These are phyloP conservation scores for Croton setiger DNA, from an alignment of 441 rosid genomes.

Conservation along the genomic window DNA sequence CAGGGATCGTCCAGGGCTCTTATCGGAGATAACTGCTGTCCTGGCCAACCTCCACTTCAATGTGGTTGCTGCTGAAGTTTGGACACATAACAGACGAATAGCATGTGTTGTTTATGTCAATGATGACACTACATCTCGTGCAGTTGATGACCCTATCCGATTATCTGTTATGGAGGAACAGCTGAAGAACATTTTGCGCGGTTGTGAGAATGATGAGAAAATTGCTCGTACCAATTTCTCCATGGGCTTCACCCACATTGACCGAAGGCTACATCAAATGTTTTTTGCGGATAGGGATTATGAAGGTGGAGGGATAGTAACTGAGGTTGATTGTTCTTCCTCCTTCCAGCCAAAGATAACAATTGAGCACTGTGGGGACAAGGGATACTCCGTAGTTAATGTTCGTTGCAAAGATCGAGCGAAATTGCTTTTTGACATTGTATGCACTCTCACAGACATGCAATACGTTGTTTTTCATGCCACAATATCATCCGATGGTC, in stretches of 20 bases:
- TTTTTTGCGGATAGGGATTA: conserved; percentile 90
- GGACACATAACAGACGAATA: conserved; percentile 86
- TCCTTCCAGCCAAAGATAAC: conserved; percentile 54
- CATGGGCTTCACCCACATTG: conserved; percentile 83
- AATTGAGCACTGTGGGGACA: conserved; percentile 66
- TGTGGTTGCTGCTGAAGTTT: conserved; percentile 92
- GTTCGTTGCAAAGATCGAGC: conserved; percentile 78
- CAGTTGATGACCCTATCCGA: conserved; percentile 59
- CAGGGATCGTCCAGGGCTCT: conserved; percentile 82
- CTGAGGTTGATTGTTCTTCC: conserved; percentile 38
- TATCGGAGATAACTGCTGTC: conserved; percentile 80
- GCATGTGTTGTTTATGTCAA: conserved; percentile 83
- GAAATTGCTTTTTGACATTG: conserved; percentile 83
- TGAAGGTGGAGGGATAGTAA: conserved; percentile 42
- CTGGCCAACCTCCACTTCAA: conserved; percentile 74
- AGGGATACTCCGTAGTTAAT: conserved; percentile 70
- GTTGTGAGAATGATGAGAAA: conserved; percentile 67
- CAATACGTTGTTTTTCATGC: conserved; percentile 94
- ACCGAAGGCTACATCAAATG: conserved; percentile 89
- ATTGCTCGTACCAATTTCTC: conserved; percentile 63
- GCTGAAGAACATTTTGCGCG: conserved; percentile 66
- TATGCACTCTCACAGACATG: conserved; percentile 93
- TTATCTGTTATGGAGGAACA: conserved; percentile 70
- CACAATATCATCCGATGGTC: conserved; percentile 58
- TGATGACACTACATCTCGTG: conserved; percentile 50